Evolutionary conservation across 1,284 basidiomycete genomes (phyloP).

Genomic region (Ganoderma lucidum): DNA sequence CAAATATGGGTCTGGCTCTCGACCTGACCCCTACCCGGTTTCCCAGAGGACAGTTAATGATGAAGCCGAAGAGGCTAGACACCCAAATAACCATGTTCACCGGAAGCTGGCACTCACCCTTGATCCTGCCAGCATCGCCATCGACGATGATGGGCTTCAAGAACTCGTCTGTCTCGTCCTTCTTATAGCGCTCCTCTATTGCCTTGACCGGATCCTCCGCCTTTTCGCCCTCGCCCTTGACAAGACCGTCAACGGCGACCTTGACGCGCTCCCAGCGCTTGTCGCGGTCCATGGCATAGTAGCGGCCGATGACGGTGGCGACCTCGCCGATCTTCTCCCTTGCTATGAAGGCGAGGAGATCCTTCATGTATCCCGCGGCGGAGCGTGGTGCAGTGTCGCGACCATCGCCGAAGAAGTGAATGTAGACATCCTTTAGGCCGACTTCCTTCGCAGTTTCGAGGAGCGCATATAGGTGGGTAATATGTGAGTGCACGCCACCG

Average conservation of each 20-base stretch:
- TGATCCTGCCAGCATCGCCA: slow-evolving; percentile 79
- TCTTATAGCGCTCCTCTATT: slow-evolving; percentile 78
- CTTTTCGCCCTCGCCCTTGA: slow-evolving; percentile 77
- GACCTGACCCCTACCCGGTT: not conserved
- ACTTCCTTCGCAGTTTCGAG: slow-evolving; percentile 88
- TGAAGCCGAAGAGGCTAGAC: not conserved
- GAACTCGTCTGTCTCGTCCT: slow-evolving; percentile 91
- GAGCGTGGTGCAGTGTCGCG: slow-evolving; percentile 91
- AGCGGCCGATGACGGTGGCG: slow-evolving; percentile 85
- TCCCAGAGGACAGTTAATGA: not conserved
- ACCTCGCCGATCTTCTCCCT: slow-evolving; percentile 79
- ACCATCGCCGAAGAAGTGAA: slow-evolving; percentile 92
- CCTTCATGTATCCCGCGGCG: slow-evolving; percentile 74
- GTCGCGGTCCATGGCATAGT: slow-evolving; percentile 96
- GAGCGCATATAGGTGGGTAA: slow-evolving; percentile 85
- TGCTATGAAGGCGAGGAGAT: slow-evolving; percentile 81
- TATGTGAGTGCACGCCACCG: slow-evolving; percentile 95
- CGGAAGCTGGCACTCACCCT: slow-evolving; percentile 55
- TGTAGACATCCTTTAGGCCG: slow-evolving; percentile 83
- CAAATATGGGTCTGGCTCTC: too few relatives aligned
- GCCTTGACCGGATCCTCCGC: slow-evolving; percentile 69
- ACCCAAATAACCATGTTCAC: not conserved
- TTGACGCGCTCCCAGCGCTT: slow-evolving; percentile 95
- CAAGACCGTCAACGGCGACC: slow-evolving; percentile 85
- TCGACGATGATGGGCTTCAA: slow-evolving; percentile 91